Evolutionary conservation across 192 early-diverging fungal species (phyloP).

Genomic region (Coemansia erecta): DNA sequence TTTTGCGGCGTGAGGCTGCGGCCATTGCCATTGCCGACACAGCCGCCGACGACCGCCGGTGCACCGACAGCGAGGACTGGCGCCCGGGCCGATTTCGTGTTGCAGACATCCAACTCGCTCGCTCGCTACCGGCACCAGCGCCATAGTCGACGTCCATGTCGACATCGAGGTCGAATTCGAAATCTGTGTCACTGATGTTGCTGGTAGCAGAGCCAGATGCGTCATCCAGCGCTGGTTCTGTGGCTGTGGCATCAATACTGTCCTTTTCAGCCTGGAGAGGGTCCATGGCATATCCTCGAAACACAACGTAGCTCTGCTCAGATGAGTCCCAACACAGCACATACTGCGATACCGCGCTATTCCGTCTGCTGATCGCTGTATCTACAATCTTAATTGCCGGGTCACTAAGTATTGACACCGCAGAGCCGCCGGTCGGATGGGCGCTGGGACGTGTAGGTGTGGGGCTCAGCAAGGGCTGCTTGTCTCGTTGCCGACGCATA

Average conservation of each 20-base stretch:
- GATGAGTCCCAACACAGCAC: conserved; percentile 47
- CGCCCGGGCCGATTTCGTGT: conserved; percentile 27
- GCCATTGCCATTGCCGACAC: conserved; percentile 27
- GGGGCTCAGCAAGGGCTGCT: conserved; percentile 28
- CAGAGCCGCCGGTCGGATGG: not conserved
- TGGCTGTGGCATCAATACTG: conserved; percentile 6
- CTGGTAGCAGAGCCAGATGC: not conserved
- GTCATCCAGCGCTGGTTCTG: not conserved
- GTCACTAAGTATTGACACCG: conserved; percentile 38
- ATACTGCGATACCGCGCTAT: conserved; percentile 19
- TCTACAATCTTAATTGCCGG: conserved; percentile 21
- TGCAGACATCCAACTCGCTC: conserved; percentile 12
- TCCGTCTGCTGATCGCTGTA: conserved; percentile 15
- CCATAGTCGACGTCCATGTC: conserved; percentile 3
- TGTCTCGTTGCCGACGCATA: conserved; percentile 4
- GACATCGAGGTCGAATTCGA: not conserved
- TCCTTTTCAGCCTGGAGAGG: conserved; percentile 3
- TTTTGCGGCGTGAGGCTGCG: conserved; percentile 29
- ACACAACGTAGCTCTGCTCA: conserved; percentile 23
- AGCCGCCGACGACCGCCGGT: conserved; percentile 40
- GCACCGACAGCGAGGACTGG: conserved; percentile 45
- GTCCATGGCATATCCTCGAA: conserved; percentile 22
- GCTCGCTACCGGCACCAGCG: not conserved
- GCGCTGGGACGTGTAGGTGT: conserved; percentile 15
- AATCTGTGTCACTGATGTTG: conserved; percentile 2